Evolutionary conservation across 1,284 basidiomycete species (phyloP), one percentile per base, ranked within the genome.

Genomic region (Cryptococcus sp.): DNA sequence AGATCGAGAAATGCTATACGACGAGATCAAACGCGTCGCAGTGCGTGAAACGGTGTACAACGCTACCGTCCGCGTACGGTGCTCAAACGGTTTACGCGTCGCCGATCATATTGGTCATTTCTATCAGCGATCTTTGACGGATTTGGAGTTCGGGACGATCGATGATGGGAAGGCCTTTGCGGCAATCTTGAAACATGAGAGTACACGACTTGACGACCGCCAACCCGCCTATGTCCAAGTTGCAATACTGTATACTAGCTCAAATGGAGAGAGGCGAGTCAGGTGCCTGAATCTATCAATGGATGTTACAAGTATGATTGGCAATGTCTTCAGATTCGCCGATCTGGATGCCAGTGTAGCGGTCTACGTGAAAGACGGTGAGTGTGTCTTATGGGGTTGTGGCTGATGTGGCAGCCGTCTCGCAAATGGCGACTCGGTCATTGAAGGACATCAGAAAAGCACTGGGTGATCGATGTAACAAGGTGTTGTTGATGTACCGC

Each of bases 261-360:
- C 81, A 1, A 76, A 78, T 4, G 96, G 96, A 4, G 80, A 90
- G 69, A 80, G 96, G 24, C 80, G 91, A 53, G 93, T 98, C 32
- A 80, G 96, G 49, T 83, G 85, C 42, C 82, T 87, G 69, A 99
- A 98, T 66, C 76, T 98, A 19, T 87, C 86, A 0, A 72, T 97
- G 47, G 85, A 85, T 25, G 84, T 92, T 1, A 87, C 85, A 1
- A 82, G 85, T 45, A 76, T 98, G 52, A 88, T 93, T 11, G 91
- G 86, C 16, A 96, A 90, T 67, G 85, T 98, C 4, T 99, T 94
- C 78, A 83, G 88, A 49, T 90, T 81, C 71, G 92, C 92, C 22
- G 96, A 99, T 74, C 81, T 93, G 78, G 94, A 98, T 63, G 82
- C 87, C 2, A 83, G 86, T 0, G 80, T 94, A 10, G 81, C 84